phyloP scores from a whole-genome alignment of 2,329 filamentous ascomycete genomes.

The Hymenoscyphus scutula region DNA sequence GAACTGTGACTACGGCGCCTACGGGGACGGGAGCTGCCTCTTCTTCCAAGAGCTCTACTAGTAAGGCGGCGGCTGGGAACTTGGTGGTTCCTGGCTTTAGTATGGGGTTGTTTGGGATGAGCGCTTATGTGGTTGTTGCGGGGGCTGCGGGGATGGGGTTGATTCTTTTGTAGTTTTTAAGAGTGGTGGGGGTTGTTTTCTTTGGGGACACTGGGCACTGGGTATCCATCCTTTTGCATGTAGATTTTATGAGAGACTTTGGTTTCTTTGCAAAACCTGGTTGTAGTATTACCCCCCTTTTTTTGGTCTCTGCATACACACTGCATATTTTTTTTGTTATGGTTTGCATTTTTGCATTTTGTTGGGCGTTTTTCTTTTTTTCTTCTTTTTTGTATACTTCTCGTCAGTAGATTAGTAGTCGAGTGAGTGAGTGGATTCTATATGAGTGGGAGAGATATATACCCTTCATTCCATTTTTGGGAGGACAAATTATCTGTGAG shows the following conservation, averaged over 20 bases:
- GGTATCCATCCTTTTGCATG: too few relatives aligned
- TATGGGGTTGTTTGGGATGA: slow-evolving; percentile 46
- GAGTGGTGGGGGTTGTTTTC: too few relatives aligned
- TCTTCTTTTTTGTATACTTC: not conserved
- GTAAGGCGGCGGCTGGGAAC: slow-evolving; percentile 38
- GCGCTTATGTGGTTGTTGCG: slow-evolving; percentile 49
- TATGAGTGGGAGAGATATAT: too few relatives aligned
- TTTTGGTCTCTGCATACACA: not conserved
- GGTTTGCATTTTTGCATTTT: not conserved
- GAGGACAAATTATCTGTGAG: too few relatives aligned
- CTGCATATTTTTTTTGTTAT: not conserved
- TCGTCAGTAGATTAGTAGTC: too few relatives aligned
- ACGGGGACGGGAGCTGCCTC: slow-evolving; percentile 34
- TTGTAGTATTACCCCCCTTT: not conserved
- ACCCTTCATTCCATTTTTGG: too few relatives aligned
- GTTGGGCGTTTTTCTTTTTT: not conserved
- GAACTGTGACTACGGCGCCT: slow-evolving; percentile 49
- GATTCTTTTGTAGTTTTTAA: slow-evolving; percentile 47
- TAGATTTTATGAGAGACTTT: too few relatives aligned
- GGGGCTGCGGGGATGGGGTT: slow-evolving; percentile 52
- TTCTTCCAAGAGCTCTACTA: slow-evolving; percentile 28
- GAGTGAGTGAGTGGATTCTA: too few relatives aligned
- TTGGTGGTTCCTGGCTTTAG: slow-evolving; percentile 45
- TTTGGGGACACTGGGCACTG: too few relatives aligned
- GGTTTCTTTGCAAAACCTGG: too few relatives aligned